These are phyloP conservation scores for Debaryomyces sp. DNA, from an alignment of 1,139 yeast genomes.

Conservation along the genomic window DNA sequence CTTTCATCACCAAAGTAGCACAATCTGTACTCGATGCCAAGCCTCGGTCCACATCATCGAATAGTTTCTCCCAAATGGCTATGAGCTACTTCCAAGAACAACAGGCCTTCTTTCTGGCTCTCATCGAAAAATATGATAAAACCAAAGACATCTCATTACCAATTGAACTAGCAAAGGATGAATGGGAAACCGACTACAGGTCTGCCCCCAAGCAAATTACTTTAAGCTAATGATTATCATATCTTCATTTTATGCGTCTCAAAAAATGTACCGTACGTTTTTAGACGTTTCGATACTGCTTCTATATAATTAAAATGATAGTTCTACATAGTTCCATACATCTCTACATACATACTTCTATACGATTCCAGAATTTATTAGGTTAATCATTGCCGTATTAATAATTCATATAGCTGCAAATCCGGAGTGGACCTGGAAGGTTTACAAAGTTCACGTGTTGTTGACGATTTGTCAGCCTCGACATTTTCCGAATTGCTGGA, in stretches of 20 bases:
- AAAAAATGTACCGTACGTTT: background rate
- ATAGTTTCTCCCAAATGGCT: background rate
- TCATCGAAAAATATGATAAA: slow-evolving; percentile 4
- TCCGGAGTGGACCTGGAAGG: background rate
- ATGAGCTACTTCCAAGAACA: slow-evolving; percentile 5
- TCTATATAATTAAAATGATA: too few species aligned
- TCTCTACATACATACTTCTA: background rate
- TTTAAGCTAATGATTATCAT: background rate
- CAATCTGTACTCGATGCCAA: background rate
- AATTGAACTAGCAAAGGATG: slow-evolving; percentile 14
- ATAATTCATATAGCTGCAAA: background rate
- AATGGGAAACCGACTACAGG: slow-evolving; percentile 18
- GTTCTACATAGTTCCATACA: background rate
- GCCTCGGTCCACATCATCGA: background rate
- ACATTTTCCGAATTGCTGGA: background rate
- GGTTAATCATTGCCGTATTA: background rate
- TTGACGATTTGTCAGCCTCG: background rate
- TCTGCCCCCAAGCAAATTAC: slow-evolving; percentile 12
- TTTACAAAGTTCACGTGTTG: background rate
- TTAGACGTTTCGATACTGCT: background rate
- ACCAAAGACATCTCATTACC: slow-evolving; percentile 14
- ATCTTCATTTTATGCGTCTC: background rate
- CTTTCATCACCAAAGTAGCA: slow-evolving; percentile 9
- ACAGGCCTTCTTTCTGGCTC: slow-evolving; percentile 3
- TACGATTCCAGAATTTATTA: background rate